These are phyloP conservation scores for Phytopythium sindhum DNA, from an alignment of 352 stramenopile species.

Conservation along the genomic window DNA sequence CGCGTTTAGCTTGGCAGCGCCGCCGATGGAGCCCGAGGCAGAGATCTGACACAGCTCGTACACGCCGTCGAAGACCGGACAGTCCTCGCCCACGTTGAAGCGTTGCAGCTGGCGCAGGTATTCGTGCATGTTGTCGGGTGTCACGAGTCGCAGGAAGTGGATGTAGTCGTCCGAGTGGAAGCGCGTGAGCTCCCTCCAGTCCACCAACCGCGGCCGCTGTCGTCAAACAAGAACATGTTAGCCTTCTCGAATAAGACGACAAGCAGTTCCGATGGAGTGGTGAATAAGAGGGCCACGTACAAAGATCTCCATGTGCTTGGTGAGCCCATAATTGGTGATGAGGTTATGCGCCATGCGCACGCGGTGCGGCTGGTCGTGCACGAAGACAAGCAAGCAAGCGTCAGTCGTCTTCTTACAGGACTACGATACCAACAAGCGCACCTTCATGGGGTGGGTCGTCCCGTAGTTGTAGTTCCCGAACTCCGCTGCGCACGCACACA, in stretches of 20 bases:
- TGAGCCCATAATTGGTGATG: slow-evolving; percentile 99
- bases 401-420: too few species aligned
- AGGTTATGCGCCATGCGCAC: slow-evolving; percentile 99
- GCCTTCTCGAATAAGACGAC: neutral
- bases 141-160: slow-evolving; percentile 98
- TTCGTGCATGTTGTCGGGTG: slow-evolving; percentile 98
- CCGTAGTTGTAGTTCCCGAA: slow-evolving; percentile 99
- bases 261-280: slow-evolving; percentile 2
- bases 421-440: too few species aligned
- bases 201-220: slow-evolving; percentile 93
- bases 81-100: slow-evolving; percentile 99
- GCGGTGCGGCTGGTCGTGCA: slow-evolving; percentile 96
- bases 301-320: slow-evolving; percentile 99
- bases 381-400: too few species aligned
- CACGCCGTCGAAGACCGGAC: slow-evolving; percentile 98
- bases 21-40: slow-evolving; percentile 95
- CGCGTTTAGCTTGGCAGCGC: slow-evolving; percentile 95
- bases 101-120: slow-evolving; percentile 92
- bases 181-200: slow-evolving; percentile 95
- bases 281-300: slow-evolving; percentile 36
- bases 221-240: neutral
- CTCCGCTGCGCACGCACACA: slow-evolving; percentile 67
- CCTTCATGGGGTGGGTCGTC: slow-evolving; percentile 90
- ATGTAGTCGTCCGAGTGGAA: slow-evolving; percentile 99
- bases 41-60: slow-evolving; percentile 99